phyloP scores from a whole-genome alignment of 2,329 filamentous ascomycete genomes.

The Capronia coronata region DNA sequence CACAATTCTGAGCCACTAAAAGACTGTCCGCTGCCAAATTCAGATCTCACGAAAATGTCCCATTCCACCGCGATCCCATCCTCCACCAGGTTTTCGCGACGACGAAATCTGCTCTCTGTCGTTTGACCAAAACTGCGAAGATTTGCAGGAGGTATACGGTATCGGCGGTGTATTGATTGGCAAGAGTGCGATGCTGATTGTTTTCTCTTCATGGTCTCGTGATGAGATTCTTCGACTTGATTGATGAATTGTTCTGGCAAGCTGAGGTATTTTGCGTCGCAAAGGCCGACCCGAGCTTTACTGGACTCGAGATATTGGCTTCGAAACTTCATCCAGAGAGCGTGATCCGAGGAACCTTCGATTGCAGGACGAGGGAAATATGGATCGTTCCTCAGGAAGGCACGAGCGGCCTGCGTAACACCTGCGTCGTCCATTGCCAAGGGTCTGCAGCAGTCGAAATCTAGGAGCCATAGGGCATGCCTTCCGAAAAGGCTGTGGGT shows the following conservation, averaged over 20 bases:
- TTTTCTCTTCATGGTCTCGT: constrained; percentile 5
- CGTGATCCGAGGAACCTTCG: constrained; percentile 15
- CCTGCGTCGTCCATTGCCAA: constrained; percentile 40
- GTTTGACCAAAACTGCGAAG: not conserved
- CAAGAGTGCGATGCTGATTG: not conserved
- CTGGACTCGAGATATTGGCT: constrained; percentile 13
- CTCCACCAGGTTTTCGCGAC: not conserved
- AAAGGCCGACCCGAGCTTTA: not conserved
- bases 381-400: constrained; percentile 48
- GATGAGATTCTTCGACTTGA: constrained; percentile 9
- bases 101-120: not conserved
- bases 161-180: too few species aligned
- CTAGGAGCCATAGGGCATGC: constrained; percentile 41
- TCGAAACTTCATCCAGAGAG: constrained; percentile 10
- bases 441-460: constrained; percentile 41
- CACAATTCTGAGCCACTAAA: too few species aligned
- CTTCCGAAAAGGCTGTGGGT: constrained; percentile 28
- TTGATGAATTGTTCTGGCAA: constrained; percentile 10
- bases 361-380: constrained; percentile 34
- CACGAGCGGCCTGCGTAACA: constrained; percentile 38
- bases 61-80: too few species aligned
- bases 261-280: not conserved
- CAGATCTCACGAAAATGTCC: too few species aligned
- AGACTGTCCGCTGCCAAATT: too few species aligned
- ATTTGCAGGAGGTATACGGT: too few species aligned